Percentiles rank a stretch among this genome's conserved stretches.
phyloP scores from a whole-genome alignment of 2,329 filamentous ascomycete genomes.

The Cladosporium sp. region DNA sequence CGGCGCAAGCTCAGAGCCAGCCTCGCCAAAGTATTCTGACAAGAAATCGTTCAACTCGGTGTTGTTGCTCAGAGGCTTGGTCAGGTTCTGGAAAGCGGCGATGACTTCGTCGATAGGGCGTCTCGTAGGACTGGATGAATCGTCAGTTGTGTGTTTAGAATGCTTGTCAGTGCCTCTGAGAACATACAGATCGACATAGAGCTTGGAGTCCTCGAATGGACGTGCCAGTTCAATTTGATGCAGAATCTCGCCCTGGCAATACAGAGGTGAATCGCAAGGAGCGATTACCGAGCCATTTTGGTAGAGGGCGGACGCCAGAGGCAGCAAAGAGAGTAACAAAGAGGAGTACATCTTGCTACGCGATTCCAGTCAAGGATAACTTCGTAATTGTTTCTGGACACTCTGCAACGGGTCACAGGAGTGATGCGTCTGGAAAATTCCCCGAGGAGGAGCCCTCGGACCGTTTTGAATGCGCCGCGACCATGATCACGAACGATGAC shows the following conservation, averaged over 20 bases:
- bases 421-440: not conserved
- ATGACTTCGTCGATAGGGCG: conserved; percentile 57
- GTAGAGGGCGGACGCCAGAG: conserved; percentile 44
- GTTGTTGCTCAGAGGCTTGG: conserved; percentile 59
- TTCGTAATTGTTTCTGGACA: not conserved
- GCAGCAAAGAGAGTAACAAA: conserved; percentile 9
- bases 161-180: conserved; percentile 7
- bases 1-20: conserved; percentile 57
- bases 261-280: conserved; percentile 63
- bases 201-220: conserved; percentile 65
- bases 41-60: conserved; percentile 59
- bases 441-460: not conserved
- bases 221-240: conserved; percentile 58
- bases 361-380: too few relatives aligned
- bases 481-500: not conserved
- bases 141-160: not conserved
- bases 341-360: conserved; percentile 5
- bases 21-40: conserved; percentile 57
- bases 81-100: conserved; percentile 55
- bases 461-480: conserved; percentile 1
- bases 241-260: conserved; percentile 62
- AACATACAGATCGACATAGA: conserved; percentile 54
- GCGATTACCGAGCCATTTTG: conserved; percentile 57
- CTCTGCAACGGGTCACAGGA: not conserved
- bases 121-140: conserved; percentile 51